Evolutionary conservation across 192 early-diverging fungal species (phyloP).

Genomic region (Backusella luteola): DNA sequence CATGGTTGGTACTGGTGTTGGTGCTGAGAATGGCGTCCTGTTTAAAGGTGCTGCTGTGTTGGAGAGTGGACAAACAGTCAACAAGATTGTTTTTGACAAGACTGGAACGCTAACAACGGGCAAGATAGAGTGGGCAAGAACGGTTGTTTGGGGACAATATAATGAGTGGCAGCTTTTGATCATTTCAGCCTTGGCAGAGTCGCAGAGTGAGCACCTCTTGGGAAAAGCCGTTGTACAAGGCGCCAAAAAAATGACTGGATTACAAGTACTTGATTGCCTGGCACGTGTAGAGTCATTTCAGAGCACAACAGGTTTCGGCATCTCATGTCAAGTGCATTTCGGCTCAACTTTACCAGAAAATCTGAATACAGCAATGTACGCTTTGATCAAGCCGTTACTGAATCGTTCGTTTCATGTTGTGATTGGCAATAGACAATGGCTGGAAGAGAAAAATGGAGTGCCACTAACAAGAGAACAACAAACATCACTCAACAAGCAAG

Average conservation of each 20-base stretch:
- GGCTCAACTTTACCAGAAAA: not conserved
- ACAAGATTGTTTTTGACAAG: slow-evolving; percentile 95
- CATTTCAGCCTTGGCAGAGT: slow-evolving; percentile 72
- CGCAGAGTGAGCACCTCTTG: slow-evolving; percentile 87
- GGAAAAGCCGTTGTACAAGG: slow-evolving; percentile 67
- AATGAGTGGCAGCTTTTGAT: slow-evolving; percentile 8
- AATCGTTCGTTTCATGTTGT: slow-evolving; percentile 40
- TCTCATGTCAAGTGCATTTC: slow-evolving; percentile 18
- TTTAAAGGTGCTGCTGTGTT: slow-evolving; percentile 93
- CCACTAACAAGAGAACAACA: slow-evolving; percentile 41
- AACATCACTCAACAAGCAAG: slow-evolving; percentile 48
- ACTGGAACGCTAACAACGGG: slow-evolving; percentile 93
- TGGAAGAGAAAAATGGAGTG: slow-evolving; percentile 43
- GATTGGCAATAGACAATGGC: slow-evolving; percentile 73
- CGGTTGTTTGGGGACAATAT: slow-evolving; percentile 21
- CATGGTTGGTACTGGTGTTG: slow-evolving; percentile 98
- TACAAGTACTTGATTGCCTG: slow-evolving; percentile 32
- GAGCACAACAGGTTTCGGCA: slow-evolving; percentile 46
- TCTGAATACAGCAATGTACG: not conserved
- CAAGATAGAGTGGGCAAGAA: slow-evolving; percentile 56
- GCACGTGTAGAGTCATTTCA: slow-evolving; percentile 58
- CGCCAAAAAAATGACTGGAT: slow-evolving; percentile 40
- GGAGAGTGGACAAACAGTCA: slow-evolving; percentile 75
- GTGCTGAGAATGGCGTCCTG: slow-evolving; percentile 89
- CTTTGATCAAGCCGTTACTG: not conserved